phyloP scores from a whole-genome alignment of 495 filamentous ascomycete species.

The Xylaria acuta region DNA sequence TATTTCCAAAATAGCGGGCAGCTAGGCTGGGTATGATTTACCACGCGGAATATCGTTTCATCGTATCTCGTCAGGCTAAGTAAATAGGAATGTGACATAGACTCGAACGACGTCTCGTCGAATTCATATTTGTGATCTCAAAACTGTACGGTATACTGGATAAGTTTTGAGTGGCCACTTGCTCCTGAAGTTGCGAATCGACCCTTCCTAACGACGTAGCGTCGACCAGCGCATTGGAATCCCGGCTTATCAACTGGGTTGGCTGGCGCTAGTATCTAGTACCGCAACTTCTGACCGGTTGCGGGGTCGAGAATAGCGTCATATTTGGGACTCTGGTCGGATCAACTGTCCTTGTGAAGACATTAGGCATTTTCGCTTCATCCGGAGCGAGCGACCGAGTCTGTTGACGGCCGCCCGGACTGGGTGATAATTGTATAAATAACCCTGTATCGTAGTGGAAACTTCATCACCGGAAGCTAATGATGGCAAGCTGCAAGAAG shows the following conservation, averaged over 20 bases:
- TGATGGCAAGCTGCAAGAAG: constrained; percentile 50
- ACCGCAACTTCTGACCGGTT: constrained; percentile 4
- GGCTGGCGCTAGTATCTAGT: neutral
- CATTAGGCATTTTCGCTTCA: neutral
- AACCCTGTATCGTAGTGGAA: neutral
- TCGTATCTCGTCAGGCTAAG: constrained; percentile 21
- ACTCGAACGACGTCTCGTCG: neutral
- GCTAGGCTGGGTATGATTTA: neutral
- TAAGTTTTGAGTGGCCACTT: constrained; percentile 1
- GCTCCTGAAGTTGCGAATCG: neutral
- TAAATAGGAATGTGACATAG: neutral
- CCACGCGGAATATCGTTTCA: constrained; percentile 18
- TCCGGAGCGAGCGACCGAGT: neutral
- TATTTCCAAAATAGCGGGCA: constrained; percentile 3
- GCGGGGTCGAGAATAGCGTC: neutral
- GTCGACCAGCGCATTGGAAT: neutral
- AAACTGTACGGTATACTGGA: neutral
- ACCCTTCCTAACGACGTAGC: neutral
- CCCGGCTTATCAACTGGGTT: neutral
- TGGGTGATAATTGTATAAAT: neutral
- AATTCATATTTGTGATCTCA: constrained; percentile 8
- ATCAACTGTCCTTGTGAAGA: constrained; percentile 14
- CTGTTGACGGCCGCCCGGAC: neutral
- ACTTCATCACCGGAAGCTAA: constrained; percentile 49
- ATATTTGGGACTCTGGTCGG: neutral